phyloP scores from a whole-genome alignment of 352 stramenopile genomes.

The Phytophthora litchii region DNA sequence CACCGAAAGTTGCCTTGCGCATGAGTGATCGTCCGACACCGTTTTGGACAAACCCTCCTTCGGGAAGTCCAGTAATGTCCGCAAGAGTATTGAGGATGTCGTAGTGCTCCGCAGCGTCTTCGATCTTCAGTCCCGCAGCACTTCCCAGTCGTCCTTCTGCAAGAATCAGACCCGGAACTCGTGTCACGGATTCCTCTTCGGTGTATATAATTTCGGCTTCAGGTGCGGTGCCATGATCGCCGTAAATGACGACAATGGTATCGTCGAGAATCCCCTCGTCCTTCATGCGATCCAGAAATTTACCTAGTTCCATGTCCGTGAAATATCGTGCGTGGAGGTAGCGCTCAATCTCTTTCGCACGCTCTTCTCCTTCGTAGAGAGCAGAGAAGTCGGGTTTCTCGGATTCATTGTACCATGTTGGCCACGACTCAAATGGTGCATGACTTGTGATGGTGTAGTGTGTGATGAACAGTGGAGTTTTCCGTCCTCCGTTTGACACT shows the following conservation, averaged over 20 bases:
- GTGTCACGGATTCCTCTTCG: slow-evolving; percentile 46
- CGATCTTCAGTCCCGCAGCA: slow-evolving; percentile 41
- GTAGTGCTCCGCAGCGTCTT: slow-evolving; percentile 54
- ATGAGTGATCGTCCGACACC: slow-evolving; percentile 65
- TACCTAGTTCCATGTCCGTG: slow-evolving; percentile 55
- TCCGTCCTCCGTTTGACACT: slow-evolving; percentile 16
- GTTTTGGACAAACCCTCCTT: slow-evolving; percentile 56
- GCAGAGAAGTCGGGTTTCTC: slow-evolving; percentile 57
- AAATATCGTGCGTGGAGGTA: slow-evolving; percentile 69
- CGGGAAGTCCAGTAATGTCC: slow-evolving; percentile 60
- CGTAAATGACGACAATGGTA: slow-evolving; percentile 61
- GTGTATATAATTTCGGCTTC: slow-evolving; percentile 46
- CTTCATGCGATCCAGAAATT: slow-evolving; percentile 57
- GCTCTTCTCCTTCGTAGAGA: slow-evolving; percentile 47
- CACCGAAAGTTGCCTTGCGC: slow-evolving; percentile 28
- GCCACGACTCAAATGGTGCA: slow-evolving; percentile 31
- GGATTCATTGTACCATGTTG: slow-evolving; percentile 48
- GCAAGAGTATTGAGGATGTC: slow-evolving; percentile 69
- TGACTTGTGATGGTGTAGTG: slow-evolving; percentile 71
- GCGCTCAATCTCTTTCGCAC: slow-evolving; percentile 33
- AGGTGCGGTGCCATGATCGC: slow-evolving; percentile 57
- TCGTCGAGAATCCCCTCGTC: slow-evolving; percentile 50
- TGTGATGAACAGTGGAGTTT: slow-evolving; percentile 56
- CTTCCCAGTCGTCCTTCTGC: slow-evolving; percentile 54
- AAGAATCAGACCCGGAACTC: slow-evolving; percentile 48